These are phyloP conservation scores for Globisporangium splendens DNA, from an alignment of 352 stramenopile genomes.

Conservation along the genomic window DNA sequence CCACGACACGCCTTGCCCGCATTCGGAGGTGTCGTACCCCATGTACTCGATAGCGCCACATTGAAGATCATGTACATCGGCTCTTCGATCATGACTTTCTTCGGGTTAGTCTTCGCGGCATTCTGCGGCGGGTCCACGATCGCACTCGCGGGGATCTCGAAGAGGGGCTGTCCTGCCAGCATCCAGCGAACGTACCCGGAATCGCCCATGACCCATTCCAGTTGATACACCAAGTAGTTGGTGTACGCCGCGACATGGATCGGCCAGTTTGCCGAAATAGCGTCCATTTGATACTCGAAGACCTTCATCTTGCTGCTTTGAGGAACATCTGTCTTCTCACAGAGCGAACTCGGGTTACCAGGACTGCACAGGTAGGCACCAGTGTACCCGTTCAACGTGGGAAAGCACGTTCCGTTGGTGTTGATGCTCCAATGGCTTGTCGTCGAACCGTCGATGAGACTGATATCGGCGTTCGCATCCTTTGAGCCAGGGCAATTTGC, in stretches of 20 bases:
- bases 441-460: slow-evolving; percentile 25
- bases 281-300: slow-evolving; percentile 89
- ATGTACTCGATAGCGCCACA: slow-evolving; percentile 88
- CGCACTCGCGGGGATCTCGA: slow-evolving; percentile 59
- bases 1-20: slow-evolving; percentile 17
- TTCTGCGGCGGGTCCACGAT: slow-evolving; percentile 38
- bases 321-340: slow-evolving; percentile 9
- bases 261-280: slow-evolving; percentile 90
- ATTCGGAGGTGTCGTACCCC: slow-evolving; percentile 20
- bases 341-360: slow-evolving; percentile 35
- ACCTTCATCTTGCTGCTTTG: slow-evolving; percentile 25
- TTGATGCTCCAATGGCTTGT: slow-evolving; percentile 55
- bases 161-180: slow-evolving; percentile 75
- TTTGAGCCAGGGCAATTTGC: slow-evolving; percentile 39
- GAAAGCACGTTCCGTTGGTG: slow-evolving; percentile 58
- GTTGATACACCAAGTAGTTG: slow-evolving; percentile 31
- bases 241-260: slow-evolving; percentile 63
- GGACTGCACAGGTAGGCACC: slow-evolving; percentile 55
- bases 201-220: slow-evolving; percentile 32
- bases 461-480: slow-evolving; percentile 51
- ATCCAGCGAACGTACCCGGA: slow-evolving; percentile 43
- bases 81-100: slow-evolving; percentile 89
- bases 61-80: slow-evolving; percentile 93
- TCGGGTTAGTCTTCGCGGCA: slow-evolving; percentile 27
- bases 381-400: slow-evolving; percentile 57